Evolutionary conservation across 2,329 filamentous ascomycete genomes (phyloP).

Genomic region (Fusarium sublunatum): DNA sequence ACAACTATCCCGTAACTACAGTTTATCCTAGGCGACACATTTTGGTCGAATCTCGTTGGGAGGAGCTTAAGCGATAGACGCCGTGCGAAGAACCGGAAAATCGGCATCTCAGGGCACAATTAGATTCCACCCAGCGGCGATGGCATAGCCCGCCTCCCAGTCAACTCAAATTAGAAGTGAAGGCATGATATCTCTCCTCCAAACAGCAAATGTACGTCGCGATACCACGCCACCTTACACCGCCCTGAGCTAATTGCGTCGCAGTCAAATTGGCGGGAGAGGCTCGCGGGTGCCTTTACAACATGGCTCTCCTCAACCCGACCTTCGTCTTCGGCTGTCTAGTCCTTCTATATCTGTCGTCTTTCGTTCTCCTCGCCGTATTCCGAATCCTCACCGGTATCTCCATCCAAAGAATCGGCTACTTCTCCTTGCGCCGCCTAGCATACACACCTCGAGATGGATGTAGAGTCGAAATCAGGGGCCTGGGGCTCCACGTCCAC

Average conservation of each 20-base stretch:
- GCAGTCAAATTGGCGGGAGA: slow-evolving; percentile 44
- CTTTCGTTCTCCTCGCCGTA: slow-evolving; percentile 93
- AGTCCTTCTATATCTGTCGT: slow-evolving; percentile 87
- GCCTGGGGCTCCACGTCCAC: slow-evolving; percentile 88
- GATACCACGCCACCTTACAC: slow-evolving; percentile 42
- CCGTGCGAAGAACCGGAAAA: slow-evolving; percentile 35
- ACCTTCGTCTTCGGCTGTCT: slow-evolving; percentile 88
- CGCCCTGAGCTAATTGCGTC: slow-evolving; percentile 38
- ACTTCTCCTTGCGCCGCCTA: slow-evolving; percentile 89
- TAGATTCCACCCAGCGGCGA: slow-evolving; percentile 34
- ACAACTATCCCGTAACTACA: slow-evolving; percentile 3
- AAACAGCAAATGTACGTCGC: slow-evolving; percentile 41
- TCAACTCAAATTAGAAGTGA: slow-evolving; percentile 35
- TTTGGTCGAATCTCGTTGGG: slow-evolving; percentile 14
- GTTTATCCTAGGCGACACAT: slow-evolving; percentile 1
- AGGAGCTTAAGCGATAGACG: slow-evolving; percentile 17
- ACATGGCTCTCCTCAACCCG: slow-evolving; percentile 75
- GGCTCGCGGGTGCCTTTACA: slow-evolving; percentile 41
- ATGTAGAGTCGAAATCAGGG: slow-evolving; percentile 87
- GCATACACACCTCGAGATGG: slow-evolving; percentile 92
- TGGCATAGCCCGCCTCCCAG: slow-evolving; percentile 43
- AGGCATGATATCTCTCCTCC: slow-evolving; percentile 46
- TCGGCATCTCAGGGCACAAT: slow-evolving; percentile 35
- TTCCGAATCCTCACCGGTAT: slow-evolving; percentile 92
- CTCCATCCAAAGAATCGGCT: slow-evolving; percentile 95